Evolutionary conservation across 192 early-diverging fungal species (phyloP).

Genomic region (Paraglomus brasilianum): DNA sequence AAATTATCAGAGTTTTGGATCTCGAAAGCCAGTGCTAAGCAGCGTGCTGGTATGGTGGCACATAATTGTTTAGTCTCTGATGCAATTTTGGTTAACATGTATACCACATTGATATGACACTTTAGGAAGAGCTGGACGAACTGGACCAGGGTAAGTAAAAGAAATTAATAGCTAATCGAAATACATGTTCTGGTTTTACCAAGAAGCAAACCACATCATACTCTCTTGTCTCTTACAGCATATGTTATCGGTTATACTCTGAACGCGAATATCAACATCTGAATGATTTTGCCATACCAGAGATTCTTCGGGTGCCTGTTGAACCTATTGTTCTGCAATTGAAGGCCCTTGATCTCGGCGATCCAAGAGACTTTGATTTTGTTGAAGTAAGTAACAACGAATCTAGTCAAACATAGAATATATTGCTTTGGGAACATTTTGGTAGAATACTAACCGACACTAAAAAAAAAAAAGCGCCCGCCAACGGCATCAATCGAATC

Average conservation of each 20-base stretch:
- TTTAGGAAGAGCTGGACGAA: too few relatives aligned
- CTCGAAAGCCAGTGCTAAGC: too few relatives aligned
- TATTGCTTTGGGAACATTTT: not conserved
- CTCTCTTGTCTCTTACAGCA: too few relatives aligned
- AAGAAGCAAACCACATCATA: too few relatives aligned
- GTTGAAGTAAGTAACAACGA: conserved; percentile 41
- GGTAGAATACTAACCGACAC: not conserved
- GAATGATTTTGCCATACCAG: conserved; percentile 66
- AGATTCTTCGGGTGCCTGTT: conserved; percentile 61
- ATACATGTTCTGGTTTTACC: too few relatives aligned
- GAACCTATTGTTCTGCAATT: conserved; percentile 60
- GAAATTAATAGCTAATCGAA: too few relatives aligned
- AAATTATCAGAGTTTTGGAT: too few relatives aligned
- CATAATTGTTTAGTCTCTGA: too few relatives aligned
- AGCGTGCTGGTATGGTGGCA: too few relatives aligned
- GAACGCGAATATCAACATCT: conserved; percentile 57
- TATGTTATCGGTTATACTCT: conserved; percentile 63
- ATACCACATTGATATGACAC: too few relatives aligned
- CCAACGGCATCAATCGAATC: conserved; percentile 40
- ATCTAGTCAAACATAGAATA: not conserved
- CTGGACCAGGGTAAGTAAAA: too few relatives aligned
- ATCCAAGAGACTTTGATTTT: conserved; percentile 63
- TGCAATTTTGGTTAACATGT: too few relatives aligned
- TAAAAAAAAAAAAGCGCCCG: conserved; percentile 33
- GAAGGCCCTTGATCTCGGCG: conserved; percentile 59